Conservation (phyloP, 2,329 filamentous ascomycete species). For the Emergomyces pasteurianus region DNA sequence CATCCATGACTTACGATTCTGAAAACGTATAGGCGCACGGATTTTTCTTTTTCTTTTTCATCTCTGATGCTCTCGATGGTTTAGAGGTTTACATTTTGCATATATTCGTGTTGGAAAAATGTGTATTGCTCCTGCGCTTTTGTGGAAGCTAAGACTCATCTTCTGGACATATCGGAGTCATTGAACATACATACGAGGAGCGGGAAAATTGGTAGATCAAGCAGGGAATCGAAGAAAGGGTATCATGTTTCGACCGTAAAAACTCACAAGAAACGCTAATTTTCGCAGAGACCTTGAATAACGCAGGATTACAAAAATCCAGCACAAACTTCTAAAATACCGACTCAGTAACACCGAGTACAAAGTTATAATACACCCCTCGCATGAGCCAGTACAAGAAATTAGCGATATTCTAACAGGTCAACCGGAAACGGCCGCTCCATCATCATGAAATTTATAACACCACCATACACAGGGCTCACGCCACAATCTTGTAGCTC, state of each 20-base stretch:
- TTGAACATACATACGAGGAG: not conserved
- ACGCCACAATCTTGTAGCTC: constrained; percentile 47
- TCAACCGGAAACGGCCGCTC: not conserved
- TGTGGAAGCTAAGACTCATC: not conserved
- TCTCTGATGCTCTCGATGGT: not conserved
- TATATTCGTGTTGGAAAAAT: not conserved
- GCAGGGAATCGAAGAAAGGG: not conserved
- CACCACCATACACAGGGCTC: not conserved
- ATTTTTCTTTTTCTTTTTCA: not conserved
- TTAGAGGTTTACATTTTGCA: not conserved
- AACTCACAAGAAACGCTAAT: not conserved
- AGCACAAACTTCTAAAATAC: not conserved
- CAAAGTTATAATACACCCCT: not conserved
- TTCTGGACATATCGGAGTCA: not conserved
- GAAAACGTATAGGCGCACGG: too few relatives aligned
- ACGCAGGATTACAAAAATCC: not conserved
- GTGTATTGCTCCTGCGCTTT: too few relatives aligned
- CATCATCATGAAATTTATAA: not conserved
- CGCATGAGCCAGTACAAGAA: not conserved
- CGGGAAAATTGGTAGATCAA: not conserved
- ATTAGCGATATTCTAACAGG: not conserved
- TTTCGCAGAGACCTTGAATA: not conserved
- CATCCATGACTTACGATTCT: not conserved
- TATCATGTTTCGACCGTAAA: not conserved
- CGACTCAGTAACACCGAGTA: not conserved